A percentile compares a stretch with the other conserved stretches of the same genome.
phyloP scores from a whole-genome alignment of 257 asterid genomes.

The Ballota nigra region DNA sequence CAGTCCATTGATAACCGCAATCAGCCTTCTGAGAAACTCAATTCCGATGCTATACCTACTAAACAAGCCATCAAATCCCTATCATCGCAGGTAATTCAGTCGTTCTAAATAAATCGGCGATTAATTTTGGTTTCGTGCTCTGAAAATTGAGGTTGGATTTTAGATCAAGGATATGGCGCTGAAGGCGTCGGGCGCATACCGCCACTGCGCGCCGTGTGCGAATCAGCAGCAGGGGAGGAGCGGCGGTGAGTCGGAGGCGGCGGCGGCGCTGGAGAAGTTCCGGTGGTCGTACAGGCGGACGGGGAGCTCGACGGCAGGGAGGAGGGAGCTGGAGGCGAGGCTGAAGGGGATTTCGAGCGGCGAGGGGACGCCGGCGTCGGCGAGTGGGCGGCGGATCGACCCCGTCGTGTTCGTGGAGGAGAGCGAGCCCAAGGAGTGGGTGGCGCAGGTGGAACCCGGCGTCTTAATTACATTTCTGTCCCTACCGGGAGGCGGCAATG shows the following conservation, averaged over 20 bases:
- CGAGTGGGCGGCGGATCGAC: conserved; percentile 88
- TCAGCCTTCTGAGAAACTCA: conserved; percentile 29
- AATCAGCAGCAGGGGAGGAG: conserved; percentile 38
- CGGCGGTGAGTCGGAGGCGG: conserved; percentile 48
- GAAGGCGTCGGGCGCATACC: conserved; percentile 96
- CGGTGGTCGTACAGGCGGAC: conserved; percentile 85
- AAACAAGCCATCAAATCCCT: conserved; percentile 64
- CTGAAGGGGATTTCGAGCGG: conserved; percentile 92
- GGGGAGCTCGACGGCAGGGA: conserved; percentile 74
- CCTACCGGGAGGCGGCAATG: conserved; percentile 91
- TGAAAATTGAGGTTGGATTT: neutral
- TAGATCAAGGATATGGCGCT: conserved; percentile 94
- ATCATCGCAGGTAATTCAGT: conserved; percentile 57
- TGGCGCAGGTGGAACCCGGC: conserved; percentile 97
- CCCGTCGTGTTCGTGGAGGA: conserved; percentile 88
- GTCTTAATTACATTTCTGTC: conserved; percentile 91
- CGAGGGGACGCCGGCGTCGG: conserved; percentile 86
- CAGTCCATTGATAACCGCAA: conserved; percentile 36
- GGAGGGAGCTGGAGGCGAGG: conserved; percentile 89
- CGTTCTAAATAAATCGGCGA: neutral
- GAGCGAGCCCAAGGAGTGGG: conserved; percentile 97
- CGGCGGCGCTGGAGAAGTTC: conserved; percentile 64
- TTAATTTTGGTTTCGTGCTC: neutral
- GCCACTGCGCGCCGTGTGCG: conserved; percentile 77
- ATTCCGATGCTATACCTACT: conserved; percentile 38